A percentile compares a stretch with the other conserved stretches of the same genome.
Evolutionary conservation across 495 filamentous ascomycete genomes (phyloP).

Genomic region (Aspergillus saccharolyticus): DNA sequence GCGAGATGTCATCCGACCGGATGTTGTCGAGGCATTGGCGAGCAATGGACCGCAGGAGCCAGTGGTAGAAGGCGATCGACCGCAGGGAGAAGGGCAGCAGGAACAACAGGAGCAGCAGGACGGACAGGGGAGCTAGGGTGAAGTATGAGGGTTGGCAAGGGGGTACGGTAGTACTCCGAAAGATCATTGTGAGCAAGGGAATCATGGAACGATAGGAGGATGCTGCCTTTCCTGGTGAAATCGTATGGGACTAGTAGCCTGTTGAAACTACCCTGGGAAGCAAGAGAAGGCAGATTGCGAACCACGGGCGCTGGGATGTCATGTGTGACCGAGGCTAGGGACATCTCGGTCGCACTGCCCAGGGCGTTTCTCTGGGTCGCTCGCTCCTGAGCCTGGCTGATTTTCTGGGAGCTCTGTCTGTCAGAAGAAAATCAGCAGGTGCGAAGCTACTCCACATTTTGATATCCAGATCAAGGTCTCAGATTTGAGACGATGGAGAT

Average conservation of each 20-base stretch:
- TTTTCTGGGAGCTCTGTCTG: background rate
- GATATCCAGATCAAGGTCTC: background rate
- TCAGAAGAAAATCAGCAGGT: background rate
- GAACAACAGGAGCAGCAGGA: conserved; percentile 10
- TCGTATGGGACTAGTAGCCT: background rate
- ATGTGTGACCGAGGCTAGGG: conserved; percentile 29
- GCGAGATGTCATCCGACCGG: conserved; percentile 71
- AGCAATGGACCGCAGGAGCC: conserved; percentile 44
- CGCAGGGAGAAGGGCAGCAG: conserved; percentile 28
- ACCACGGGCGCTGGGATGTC: conserved; percentile 9
- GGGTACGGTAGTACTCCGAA: too few relatives aligned
- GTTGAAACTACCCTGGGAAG: background rate
- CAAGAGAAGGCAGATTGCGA: background rate
- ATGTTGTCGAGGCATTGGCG: conserved; percentile 59
- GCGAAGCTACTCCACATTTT: background rate
- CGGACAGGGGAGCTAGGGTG: background rate
- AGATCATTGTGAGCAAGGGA: background rate
- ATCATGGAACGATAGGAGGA: background rate
- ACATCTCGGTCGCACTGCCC: conserved; percentile 6
- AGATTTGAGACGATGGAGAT: background rate
- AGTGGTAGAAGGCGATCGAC: conserved; percentile 15
- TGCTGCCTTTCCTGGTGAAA: background rate
- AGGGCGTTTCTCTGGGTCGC: conserved; percentile 9
- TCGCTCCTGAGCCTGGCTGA: background rate
- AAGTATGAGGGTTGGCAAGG: too few relatives aligned